phyloP scores from a whole-genome alignment of 1,284 basidiomycete genomes.

The Filobasidium uniguttulatum region DNA sequence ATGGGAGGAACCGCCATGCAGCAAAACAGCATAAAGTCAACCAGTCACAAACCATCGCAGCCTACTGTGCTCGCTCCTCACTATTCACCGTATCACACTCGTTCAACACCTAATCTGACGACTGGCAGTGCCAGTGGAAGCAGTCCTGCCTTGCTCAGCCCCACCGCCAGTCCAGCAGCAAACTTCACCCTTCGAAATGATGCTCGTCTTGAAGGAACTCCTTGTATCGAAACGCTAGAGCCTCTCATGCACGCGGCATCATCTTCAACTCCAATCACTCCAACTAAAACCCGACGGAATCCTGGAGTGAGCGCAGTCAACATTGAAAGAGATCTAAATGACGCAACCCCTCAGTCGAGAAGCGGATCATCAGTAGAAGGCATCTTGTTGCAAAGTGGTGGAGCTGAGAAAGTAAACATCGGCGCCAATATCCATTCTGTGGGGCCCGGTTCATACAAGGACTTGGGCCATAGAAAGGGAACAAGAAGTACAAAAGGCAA shows the following conservation, averaged over 20 bases:
- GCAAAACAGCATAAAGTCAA: too few species aligned
- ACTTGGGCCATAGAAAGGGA: not conserved
- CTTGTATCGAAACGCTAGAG: too few species aligned
- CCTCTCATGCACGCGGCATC: too few species aligned
- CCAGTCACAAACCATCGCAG: too few species aligned
- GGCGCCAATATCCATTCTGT: not conserved
- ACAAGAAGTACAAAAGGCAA: constrained; percentile 20
- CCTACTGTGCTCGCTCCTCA: too few species aligned
- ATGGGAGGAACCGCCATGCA: too few species aligned
- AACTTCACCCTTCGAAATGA: too few species aligned
- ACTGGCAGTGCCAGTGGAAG: not conserved
- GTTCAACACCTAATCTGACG: constrained; percentile 1
- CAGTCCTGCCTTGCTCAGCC: not conserved
- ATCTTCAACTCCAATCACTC: too few species aligned
- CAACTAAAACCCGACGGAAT: too few species aligned
- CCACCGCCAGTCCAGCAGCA: not conserved
- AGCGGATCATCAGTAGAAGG: not conserved
- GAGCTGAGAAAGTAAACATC: not conserved
- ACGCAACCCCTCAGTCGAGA: not conserved
- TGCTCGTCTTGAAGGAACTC: too few species aligned
- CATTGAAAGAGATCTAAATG: too few species aligned
- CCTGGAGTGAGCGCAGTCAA: too few species aligned
- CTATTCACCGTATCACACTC: constrained; percentile 3
- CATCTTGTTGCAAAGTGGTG: not conserved
- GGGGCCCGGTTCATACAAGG: constrained; percentile 4